phyloP scores from a whole-genome alignment of 2,329 filamentous ascomycete species.

The Plectosphaerella plurivora region DNA sequence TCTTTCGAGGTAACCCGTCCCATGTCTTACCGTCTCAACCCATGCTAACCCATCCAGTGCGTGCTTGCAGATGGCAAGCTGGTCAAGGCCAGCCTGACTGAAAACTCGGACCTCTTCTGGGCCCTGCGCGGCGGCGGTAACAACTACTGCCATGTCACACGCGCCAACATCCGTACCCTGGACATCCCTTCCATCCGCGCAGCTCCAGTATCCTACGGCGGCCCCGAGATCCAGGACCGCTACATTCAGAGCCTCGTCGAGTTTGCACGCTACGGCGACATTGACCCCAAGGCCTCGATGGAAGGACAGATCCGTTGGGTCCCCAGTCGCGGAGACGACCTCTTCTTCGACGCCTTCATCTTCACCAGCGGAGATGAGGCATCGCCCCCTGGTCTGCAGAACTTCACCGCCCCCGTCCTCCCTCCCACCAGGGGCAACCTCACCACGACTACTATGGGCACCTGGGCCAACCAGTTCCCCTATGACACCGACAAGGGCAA shows the following conservation, averaged over 20 bases:
- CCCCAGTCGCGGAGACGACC: too few species aligned
- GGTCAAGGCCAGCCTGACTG: conserved; percentile 25
- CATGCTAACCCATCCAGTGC: too few species aligned
- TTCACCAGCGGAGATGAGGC: neutral
- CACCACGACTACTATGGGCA: conserved; percentile 16
- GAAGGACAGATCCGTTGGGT: too few species aligned
- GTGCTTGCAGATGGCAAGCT: conserved; percentile 28
- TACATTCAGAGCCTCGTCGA: conserved; percentile 9
- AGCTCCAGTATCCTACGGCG: neutral
- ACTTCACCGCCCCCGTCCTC: neutral
- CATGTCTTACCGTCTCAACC: too few species aligned
- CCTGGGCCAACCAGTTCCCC: conserved; percentile 7
- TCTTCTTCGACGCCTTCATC: neutral
- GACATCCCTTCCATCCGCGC: conserved; percentile 10
- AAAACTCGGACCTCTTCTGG: conserved; percentile 35
- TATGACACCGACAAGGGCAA: conserved; percentile 10
- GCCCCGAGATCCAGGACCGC: conserved; percentile 19
- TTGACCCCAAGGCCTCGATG: neutral
- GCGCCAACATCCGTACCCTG: conserved; percentile 13
- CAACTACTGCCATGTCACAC: conserved; percentile 32
- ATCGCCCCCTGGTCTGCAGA: neutral
- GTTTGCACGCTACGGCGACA: neutral
- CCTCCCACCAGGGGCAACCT: conserved; percentile 17
- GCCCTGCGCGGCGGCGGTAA: conserved; percentile 40
- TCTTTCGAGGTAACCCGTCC: too few species aligned